Evolutionary conservation across 495 filamentous ascomycete species (phyloP).

Genomic region (Pseudevernia furfuracea): DNA sequence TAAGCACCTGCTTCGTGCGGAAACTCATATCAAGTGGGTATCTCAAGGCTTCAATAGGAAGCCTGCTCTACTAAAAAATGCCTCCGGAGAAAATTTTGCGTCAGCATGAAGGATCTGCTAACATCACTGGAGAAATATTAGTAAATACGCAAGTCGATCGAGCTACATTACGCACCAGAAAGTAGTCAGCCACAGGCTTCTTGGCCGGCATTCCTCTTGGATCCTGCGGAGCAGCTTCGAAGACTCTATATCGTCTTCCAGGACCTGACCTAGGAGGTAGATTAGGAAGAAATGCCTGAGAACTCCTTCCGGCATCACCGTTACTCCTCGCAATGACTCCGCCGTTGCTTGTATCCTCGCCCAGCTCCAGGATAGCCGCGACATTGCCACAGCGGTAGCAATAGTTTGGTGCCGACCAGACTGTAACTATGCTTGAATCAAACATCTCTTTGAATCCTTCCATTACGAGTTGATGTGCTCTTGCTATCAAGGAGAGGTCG

Average conservation of each 20-base stretch:
- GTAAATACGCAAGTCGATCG: background rate
- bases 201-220: conserved; percentile 97
- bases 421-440: conserved; percentile 86
- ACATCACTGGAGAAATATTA: background rate
- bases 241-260: conserved; percentile 86
- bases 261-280: conserved; percentile 52
- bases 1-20: background rate
- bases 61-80: background rate
- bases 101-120: background rate
- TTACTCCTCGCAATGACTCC: conserved; percentile 72
- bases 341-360: conserved; percentile 71
- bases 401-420: conserved; percentile 97
- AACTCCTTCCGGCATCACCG: conserved; percentile 61
- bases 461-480: conserved; percentile 97
- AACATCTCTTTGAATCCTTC: conserved; percentile 99
- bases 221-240: conserved; percentile 95
- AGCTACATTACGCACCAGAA: conserved; percentile 46
- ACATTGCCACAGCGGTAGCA: conserved; percentile 98
- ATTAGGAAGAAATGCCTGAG: conserved; percentile 21
- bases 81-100: background rate
- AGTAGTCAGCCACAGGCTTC: conserved; percentile 97
- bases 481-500: conserved; percentile 81
- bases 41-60: background rate
- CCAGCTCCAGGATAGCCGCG: conserved; percentile 86
- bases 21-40: background rate